These are phyloP conservation scores for Stereocaulon alpinum DNA, from an alignment of 495 filamentous ascomycete genomes.

Conservation along the genomic window DNA sequence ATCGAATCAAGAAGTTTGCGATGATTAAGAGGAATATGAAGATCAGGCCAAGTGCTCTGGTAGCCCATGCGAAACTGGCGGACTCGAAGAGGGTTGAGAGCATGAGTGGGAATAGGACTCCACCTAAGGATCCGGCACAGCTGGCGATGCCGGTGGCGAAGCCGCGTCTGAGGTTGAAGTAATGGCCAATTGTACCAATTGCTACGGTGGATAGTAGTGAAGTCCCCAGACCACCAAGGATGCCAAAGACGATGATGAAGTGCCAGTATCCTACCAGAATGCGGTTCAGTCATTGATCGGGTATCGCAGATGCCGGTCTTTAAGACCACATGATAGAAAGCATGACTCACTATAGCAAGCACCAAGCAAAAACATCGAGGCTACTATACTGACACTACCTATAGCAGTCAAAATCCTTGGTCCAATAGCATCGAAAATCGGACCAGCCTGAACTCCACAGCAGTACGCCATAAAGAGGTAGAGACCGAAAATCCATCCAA, in stretches of 20 bases:
- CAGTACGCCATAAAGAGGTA: slow-evolving; percentile 11
- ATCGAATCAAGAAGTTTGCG: slow-evolving; percentile 44
- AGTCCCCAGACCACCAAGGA: slow-evolving; percentile 14
- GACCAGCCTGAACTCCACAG: slow-evolving; percentile 20
- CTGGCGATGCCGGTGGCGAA: slow-evolving; percentile 11
- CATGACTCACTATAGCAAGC: too few species aligned
- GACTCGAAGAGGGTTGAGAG: slow-evolving; percentile 27
- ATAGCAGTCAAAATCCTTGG: slow-evolving; percentile 13
- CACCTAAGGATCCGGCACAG: slow-evolving; percentile 32
- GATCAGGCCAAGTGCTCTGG: slow-evolving; percentile 38
- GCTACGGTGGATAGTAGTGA: slow-evolving; percentile 15
- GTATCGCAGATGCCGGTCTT: not conserved
- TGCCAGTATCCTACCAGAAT: slow-evolving; percentile 46
- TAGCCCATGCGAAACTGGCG: slow-evolving; percentile 38
- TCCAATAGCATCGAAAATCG: slow-evolving; percentile 31
- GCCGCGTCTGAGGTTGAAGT: slow-evolving; percentile 4
- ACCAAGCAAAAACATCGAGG: too few species aligned
- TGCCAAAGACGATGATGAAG: slow-evolving; percentile 46
- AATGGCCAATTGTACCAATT: slow-evolving; percentile 7
- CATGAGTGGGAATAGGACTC: slow-evolving; percentile 46
- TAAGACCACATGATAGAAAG: too few species aligned
- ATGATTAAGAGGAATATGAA: slow-evolving; percentile 45
- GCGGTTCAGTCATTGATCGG: not conserved
- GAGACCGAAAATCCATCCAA: slow-evolving; percentile 53
- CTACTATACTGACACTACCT: not conserved